phyloP scores from a whole-genome alignment of 2,329 filamentous ascomycete genomes.

The Xylaria sp. region DNA sequence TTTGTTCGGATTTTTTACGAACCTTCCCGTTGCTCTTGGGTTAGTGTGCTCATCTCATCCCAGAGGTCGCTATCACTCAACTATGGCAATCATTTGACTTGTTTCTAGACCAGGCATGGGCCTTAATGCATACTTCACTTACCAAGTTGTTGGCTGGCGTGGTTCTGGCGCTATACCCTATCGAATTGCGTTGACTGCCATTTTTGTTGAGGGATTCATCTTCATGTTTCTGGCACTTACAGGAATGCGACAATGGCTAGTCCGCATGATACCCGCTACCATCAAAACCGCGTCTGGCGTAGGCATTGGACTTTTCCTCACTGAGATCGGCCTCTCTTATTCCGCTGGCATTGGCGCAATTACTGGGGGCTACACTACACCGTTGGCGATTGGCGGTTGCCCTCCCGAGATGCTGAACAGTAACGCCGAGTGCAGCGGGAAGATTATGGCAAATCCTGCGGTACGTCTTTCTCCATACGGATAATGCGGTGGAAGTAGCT shows the following conservation, averaged over 20 bases:
- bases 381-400: conserved; percentile 82
- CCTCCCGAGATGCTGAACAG: conserved; percentile 62
- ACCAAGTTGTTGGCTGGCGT: conserved; percentile 71
- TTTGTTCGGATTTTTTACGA: conserved; percentile 81
- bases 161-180: conserved; percentile 68
- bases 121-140: conserved; percentile 74
- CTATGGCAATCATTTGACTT: conserved; percentile 23
- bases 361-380: conserved; percentile 75
- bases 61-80: background rate
- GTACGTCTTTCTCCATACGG: conserved; percentile 51
- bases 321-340: conserved; percentile 76
- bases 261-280: conserved; percentile 71
- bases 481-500: conserved; percentile 26
- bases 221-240: conserved; percentile 72
- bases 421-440: conserved; percentile 62
- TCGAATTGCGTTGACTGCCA: conserved; percentile 68
- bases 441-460: conserved; percentile 81
- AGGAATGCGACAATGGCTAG: conserved; percentile 78
- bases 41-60: conserved; percentile 54
- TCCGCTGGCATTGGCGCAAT: conserved; percentile 84
- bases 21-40: conserved; percentile 81
- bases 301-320: conserved; percentile 72
- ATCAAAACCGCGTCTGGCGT: conserved; percentile 74
- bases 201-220: conserved; percentile 73
- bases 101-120: conserved; percentile 70